Percentiles rank a stretch among this genome's conserved stretches.
These are phyloP conservation scores for Streptanthus diversifolius DNA, from an alignment of 345 rosid genomes.

Conservation along the genomic window DNA sequence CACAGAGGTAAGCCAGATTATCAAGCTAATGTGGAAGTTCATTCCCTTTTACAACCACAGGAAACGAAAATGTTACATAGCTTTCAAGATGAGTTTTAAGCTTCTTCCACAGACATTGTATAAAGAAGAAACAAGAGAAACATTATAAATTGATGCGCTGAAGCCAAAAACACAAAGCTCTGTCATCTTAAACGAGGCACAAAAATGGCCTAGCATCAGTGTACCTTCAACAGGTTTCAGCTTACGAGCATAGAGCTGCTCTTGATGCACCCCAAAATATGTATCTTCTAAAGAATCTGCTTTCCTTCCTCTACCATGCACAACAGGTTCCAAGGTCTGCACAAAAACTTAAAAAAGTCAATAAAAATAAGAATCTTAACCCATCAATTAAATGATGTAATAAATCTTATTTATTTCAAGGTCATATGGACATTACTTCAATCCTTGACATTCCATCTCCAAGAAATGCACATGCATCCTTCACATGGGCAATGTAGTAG, in stretches of 20 bases:
- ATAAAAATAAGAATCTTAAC: constrained; percentile 8
- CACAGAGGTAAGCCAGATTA: neutral
- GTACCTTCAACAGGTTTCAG: constrained; percentile 78
- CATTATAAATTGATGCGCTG: neutral
- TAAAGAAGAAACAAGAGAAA: neutral
- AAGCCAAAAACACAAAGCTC: neutral
- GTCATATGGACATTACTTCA: constrained; percentile 50
- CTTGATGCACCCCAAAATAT: constrained; percentile 75
- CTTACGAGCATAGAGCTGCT: constrained; percentile 86
- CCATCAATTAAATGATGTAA: neutral
- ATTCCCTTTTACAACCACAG: neutral
- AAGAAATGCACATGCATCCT: constrained; percentile 88
- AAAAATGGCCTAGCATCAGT: constrained; percentile 5
- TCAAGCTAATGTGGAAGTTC: neutral
- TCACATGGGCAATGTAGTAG: constrained; percentile 90
- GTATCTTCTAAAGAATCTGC: constrained; percentile 68
- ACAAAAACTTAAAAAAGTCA: neutral
- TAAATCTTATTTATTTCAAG: neutral
- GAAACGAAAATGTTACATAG: neutral
- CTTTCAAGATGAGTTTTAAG: neutral
- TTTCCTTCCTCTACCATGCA: constrained; percentile 91
- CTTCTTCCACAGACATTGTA: neutral
- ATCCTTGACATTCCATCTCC: constrained; percentile 96
- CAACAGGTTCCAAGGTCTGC: constrained; percentile 73
- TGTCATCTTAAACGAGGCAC: neutral